phyloP scores from a whole-genome alignment of 441 rosid genomes.

The Erysimum cheiri region DNA sequence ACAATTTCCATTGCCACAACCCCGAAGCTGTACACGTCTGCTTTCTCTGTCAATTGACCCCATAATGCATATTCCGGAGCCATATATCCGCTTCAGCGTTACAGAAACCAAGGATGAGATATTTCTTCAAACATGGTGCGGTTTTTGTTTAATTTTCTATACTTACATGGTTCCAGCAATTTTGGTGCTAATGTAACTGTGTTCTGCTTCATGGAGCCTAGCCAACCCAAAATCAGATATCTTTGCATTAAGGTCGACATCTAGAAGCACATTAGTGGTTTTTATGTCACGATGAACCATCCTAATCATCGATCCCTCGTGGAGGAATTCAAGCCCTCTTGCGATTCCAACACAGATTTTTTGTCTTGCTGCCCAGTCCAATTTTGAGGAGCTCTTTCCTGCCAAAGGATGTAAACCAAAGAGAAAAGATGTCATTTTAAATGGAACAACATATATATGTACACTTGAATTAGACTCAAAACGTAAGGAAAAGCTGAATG shows the following conservation, averaged over 20 bases:
- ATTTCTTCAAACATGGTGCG: not conserved
- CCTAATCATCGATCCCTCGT: conserved; percentile 55
- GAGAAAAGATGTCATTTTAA: not conserved
- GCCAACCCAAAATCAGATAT: conserved; percentile 62
- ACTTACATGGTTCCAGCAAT: conserved; percentile 54
- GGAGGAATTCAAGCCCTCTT: conserved; percentile 58
- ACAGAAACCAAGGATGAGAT: not conserved
- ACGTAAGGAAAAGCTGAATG: not conserved
- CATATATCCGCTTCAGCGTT: conserved; percentile 46
- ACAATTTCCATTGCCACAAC: conserved; percentile 52
- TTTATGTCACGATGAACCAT: conserved; percentile 65
- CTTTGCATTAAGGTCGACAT: conserved; percentile 49
- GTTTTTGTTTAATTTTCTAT: not conserved
- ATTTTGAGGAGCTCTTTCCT: conserved; percentile 30
- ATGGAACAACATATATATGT: not conserved
- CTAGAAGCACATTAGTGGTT: conserved; percentile 54
- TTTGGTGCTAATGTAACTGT: conserved; percentile 41
- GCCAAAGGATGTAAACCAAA: conserved; percentile 26
- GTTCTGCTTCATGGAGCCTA: conserved; percentile 7
- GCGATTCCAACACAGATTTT: conserved; percentile 52
- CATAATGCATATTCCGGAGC: conserved; percentile 53
- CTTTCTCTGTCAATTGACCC: conserved; percentile 52
- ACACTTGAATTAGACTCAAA: not conserved
- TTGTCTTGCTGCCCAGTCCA: conserved; percentile 51
- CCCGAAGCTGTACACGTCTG: conserved; percentile 59